These are phyloP conservation scores for Austroboletus rostrupii DNA, from an alignment of 1,284 basidiomycete genomes.

Conservation along the genomic window DNA sequence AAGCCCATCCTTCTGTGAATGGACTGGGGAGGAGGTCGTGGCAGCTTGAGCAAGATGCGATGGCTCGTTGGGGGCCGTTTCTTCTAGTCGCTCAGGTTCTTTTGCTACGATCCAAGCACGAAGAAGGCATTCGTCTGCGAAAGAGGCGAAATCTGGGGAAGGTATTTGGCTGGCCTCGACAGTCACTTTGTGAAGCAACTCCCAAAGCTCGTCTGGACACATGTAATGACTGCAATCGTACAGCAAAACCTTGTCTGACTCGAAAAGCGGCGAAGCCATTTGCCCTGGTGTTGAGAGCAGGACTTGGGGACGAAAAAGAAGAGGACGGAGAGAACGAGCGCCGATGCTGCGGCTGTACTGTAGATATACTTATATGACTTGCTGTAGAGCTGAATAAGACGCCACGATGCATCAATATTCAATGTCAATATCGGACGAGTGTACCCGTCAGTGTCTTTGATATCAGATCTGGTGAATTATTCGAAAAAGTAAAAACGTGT, in stretches of 20 bases:
- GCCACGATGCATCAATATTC: background rate
- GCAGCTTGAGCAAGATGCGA: background rate
- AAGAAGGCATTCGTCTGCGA: slow-evolving; percentile 29
- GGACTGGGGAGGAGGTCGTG: background rate
- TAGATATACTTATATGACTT: slow-evolving; percentile 10
- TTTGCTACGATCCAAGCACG: slow-evolving; percentile 20
- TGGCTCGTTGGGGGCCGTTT: background rate
- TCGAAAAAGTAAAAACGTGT: too few relatives aligned
- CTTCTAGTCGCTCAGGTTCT: background rate
- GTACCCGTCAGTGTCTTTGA: too few relatives aligned
- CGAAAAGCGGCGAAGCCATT: background rate
- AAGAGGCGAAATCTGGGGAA: slow-evolving; percentile 18
- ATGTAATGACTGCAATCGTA: background rate
- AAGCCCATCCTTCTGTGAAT: slow-evolving; percentile 32
- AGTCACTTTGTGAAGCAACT: slow-evolving; percentile 18
- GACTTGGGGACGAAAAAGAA: background rate
- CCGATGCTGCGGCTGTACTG: slow-evolving; percentile 12
- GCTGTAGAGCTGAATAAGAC: slow-evolving; percentile 9
- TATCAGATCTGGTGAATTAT: too few relatives aligned
- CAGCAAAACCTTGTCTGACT: slow-evolving; percentile 15
- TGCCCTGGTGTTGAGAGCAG: background rate
- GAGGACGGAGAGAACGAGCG: slow-evolving; percentile 1
- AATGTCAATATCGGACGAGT: background rate
- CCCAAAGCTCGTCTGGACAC: slow-evolving; percentile 18
- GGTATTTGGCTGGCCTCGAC: slow-evolving; percentile 29